Evolutionary conservation across 768 basidiomycete genomes (phyloP).

Genomic region (Agaricus blazei): DNA sequence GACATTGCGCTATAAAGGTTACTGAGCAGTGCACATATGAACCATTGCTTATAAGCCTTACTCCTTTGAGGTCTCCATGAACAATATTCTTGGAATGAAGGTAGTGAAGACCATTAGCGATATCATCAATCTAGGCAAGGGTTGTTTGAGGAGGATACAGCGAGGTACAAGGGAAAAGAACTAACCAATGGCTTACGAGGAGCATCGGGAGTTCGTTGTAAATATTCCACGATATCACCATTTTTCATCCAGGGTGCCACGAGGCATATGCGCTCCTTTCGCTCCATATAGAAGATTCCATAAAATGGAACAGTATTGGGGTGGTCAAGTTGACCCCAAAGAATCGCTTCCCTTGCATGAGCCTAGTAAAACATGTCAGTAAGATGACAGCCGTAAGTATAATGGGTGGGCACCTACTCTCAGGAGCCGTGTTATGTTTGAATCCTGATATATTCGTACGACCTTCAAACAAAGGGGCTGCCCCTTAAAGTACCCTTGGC

Average conservation of each 20-base stretch:
- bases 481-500: slow-evolving; percentile 15
- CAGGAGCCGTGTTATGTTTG: slow-evolving; percentile 10
- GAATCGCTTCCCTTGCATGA: slow-evolving; percentile 5
- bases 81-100: slow-evolving; percentile 10
- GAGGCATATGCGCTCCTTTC: neutral
- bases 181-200: neutral
- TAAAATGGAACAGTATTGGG: slow-evolving; percentile 7
- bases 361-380: neutral
- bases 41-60: neutral
- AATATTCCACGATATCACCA: slow-evolving; percentile 7
- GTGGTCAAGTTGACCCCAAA: slow-evolving; percentile 3
- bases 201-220: neutral
- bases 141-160: slow-evolving; percentile 14
- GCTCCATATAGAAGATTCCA: slow-evolving; percentile 1
- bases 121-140: slow-evolving; percentile 10
- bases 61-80: slow-evolving; percentile 15
- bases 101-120: slow-evolving; percentile 9
- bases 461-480: slow-evolving; percentile 19
- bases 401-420: slow-evolving; percentile 13
- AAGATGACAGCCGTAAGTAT: slow-evolving; percentile 17
- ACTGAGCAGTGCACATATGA: neutral
- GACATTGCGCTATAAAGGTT: neutral
- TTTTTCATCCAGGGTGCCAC: slow-evolving; percentile 14
- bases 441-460: slow-evolving; percentile 14
- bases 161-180: neutral